Base-by-base conservation (phyloP, 495 filamentous ascomycete genomes). In the Daldinia bambusicola region DNA sequence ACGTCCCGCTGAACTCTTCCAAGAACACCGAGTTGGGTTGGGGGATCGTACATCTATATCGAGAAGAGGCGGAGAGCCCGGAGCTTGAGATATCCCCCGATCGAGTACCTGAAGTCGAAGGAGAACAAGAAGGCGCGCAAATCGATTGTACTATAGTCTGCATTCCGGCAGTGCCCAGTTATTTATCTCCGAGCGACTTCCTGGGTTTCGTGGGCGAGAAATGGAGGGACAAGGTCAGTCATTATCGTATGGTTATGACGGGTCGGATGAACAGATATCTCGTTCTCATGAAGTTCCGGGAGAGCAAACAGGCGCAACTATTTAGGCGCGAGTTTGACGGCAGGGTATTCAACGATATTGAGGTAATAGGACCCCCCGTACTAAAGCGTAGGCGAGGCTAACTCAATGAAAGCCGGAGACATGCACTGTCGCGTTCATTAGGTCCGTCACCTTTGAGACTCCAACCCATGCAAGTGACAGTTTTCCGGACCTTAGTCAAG, bases 241-340 rank as follows among this genome's bases (percentile, higher is more conserved):
- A 99, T 82, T 97, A 97, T 75, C 85, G 95, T 43, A 96, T 99
- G 91, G 91, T 99, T 55, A 89, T 92, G 83, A 98, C 95, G 4
- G 90, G 90, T 55, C 84, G 91, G 59, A 88, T 91, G 74, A 98
- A 95, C 78, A 88, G 94, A 75, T 99, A 98, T 81, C 92, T 99
- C 89, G 95, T 97, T 52, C 84, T 99, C 63, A 95, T 99, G 91
- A 98, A 97, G 81, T 98, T 98, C 78, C 83, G 93, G 53, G 89
- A 89, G 71, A 85, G 86, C 48, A 86, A 84, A 74, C 88, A 87
- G 67, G 95, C 95, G 9, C 89, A 82, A 70, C 83, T 88, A 31
- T 99, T 95, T 89, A 89, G 93, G 73, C 89, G 84, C 68, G 90
- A 92, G 71, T 97, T 94, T 86, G 95, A 98, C 84, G 95, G 95